These are phyloP conservation scores for Leccinum broughii DNA, from an alignment of 768 basidiomycete species.

Conservation along the genomic window DNA sequence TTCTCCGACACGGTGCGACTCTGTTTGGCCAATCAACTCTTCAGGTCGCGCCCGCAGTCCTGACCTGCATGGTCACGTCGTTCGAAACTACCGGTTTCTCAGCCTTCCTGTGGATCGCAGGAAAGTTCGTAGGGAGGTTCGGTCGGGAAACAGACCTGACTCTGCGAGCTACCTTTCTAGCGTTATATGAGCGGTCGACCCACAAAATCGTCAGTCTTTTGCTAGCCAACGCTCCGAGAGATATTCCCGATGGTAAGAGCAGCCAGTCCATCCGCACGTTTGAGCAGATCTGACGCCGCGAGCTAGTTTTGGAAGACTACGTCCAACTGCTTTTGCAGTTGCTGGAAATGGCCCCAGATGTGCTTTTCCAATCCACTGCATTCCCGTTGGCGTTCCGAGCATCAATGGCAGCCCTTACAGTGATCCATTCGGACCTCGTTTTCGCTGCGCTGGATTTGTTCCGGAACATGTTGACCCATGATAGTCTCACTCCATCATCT, in stretches of 20 bases:
- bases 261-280: neutral
- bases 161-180: constrained; percentile 57
- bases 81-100: constrained; percentile 84
- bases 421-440: constrained; percentile 80
- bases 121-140: constrained; percentile 80
- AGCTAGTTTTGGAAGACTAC: constrained; percentile 90
- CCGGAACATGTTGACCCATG: constrained; percentile 72
- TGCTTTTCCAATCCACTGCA: constrained; percentile 75
- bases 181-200: constrained; percentile 75
- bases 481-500: constrained; percentile 54
- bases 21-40: constrained; percentile 74
- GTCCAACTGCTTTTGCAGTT: constrained; percentile 75
- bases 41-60: constrained; percentile 65
- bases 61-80: constrained; percentile 71
- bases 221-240: constrained; percentile 63
- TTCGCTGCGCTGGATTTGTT: constrained; percentile 83
- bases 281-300: constrained; percentile 4
- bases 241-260: constrained; percentile 87
- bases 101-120: constrained; percentile 92
- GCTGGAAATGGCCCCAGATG: constrained; percentile 64
- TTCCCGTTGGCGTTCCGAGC: constrained; percentile 80
- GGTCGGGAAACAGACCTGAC: constrained; percentile 60
- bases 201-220: constrained; percentile 67
- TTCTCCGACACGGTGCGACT: constrained; percentile 78
- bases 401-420: constrained; percentile 73